Evolutionary conservation across 73 alveolate genomes (phyloP), one percentile per base, ranked within the genome.

Genomic region (Diophrys sp.): DNA sequence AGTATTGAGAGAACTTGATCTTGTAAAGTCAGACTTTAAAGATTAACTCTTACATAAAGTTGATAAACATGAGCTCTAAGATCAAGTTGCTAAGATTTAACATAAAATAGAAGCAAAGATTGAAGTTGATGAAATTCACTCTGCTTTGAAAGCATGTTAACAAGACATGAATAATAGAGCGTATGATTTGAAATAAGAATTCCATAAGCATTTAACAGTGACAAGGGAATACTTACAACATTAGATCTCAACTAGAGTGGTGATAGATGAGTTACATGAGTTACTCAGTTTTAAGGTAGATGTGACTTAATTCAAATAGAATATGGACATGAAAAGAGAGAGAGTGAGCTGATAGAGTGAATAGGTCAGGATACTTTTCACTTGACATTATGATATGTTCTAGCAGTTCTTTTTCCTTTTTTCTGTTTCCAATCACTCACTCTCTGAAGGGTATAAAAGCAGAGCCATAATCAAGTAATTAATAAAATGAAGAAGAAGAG

Each of bases 261-360:
- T 55, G 71, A 1, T 33, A 24, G 80, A 82, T 62, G 70, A n/a
- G 26, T 25, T 74, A 29, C 67, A 74, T 24, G 80, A 74, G 31
- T 71, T 71, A 23, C 1, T 82, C 32, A 18, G 53, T 1, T 29
- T 31, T 33, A 85, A 85, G 54, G 87, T 70, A 29, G 86, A 79
- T 56, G 23, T 33, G 24, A 78, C 72, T 29, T 0, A 44, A 0
- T 69, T 85, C 67, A 78, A 70, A 56, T 0, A 74, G 11, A 24
- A 54, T 1, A 33, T 78, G 23, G 83, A 78, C 23, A 24, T 78
- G 44, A 79, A 85, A 71, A 83, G n/a, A n/a, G n/a, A n/a, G n/a
- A n/a, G n/a, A n/a, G n/a, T n/a, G n/a, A n/a, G n/a, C n/a, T n/a
- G n/a, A n/a, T n/a, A n/a, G n/a, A n/a, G n/a, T n/a, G n/a, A n/a